Base-by-base conservation (phyloP, 495 filamentous ascomycete species). In the Trichoderma parareesei region DNA sequence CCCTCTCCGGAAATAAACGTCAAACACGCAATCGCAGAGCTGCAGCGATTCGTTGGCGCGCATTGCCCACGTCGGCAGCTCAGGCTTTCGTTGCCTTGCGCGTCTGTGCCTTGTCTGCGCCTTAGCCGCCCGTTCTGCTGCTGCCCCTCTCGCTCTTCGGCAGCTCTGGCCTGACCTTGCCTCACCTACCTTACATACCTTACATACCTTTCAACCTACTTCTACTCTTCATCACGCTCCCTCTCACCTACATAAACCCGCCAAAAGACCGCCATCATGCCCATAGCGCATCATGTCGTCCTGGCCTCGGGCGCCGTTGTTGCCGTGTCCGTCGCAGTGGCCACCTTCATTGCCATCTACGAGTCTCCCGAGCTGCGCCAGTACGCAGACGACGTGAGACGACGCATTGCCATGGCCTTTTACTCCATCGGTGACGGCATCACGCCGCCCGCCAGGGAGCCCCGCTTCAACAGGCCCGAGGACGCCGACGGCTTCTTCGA, bases 301-400 rank as follows among this genome's bases (percentile, higher is more conserved):
- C 61, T 78, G 55, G 71, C 77, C 63, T 73, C 79, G 93, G 91
- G 87, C 69, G 84, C 91, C 72, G 88, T 94, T 16, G 84, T 94
- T 69, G 88, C 85, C 66, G 81, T 90, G 14, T 84, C 88, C 48
- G 84, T 92, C 33, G 82, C 91, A 42, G 86, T 91, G 38, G 90
- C 90, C 65, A 90, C 90, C 49, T 90, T 90, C 7, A 86, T 94
- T 63, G 91, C 91, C 44, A 81, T 93, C 64, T 96, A 96, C 75
- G 90, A 94, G 72, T 90, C 85, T 27, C 90, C 90, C 13, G 87
- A 93, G 74, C 81, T 94, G 57, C 85, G 88, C 69, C 84, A 87
- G 76, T 88, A 88, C 79, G 82, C 92, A 61, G 83, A 89, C 65
- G 85, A 86, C 67, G 86, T 89, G 60, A 88, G 91, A 60, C 85